phyloP scores from a whole-genome alignment of 208 protist species.

The Novymonas esmeraldas region DNA sequence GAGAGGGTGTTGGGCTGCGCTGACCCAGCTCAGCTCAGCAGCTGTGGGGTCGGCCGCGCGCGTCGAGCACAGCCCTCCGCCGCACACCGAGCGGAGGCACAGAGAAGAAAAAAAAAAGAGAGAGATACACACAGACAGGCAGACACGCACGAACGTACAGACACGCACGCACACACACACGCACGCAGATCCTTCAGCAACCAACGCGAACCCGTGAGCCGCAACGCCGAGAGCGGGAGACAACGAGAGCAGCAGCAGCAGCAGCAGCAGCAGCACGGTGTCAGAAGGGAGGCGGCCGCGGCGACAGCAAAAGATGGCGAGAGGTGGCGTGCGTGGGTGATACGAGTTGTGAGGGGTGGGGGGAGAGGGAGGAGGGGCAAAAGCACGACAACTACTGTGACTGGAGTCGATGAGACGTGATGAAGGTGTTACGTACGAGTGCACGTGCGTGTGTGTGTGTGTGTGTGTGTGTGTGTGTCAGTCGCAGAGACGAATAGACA shows the following conservation, averaged over 20 bases:
- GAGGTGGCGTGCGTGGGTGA: not conserved
- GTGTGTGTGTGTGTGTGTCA: not conserved
- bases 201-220: not conserved
- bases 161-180: slow-evolving; percentile 8
- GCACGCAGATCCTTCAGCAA: not conserved
- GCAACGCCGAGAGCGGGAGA: not conserved
- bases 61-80: too few species aligned
- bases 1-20: too few species aligned
- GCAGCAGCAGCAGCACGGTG: not conserved
- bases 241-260: not conserved
- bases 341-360: too few species aligned
- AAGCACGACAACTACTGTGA: too few species aligned
- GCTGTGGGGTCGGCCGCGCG: too few species aligned
- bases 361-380: too few species aligned
- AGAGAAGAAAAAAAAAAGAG: slow-evolving; percentile 8
- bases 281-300: not conserved
- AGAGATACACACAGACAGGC: not conserved
- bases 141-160: not conserved
- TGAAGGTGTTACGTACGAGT: not conserved
- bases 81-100: too few species aligned
- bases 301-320: not conserved
- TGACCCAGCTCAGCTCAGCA: too few species aligned
- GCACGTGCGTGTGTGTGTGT: not conserved
- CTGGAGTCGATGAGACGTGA: too few species aligned
- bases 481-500: not conserved